A percentile compares a stretch with the other conserved stretches of the same genome.
Conservation (phyloP, 257 asterid genomes). For the Capsicum baccatum region DNA sequence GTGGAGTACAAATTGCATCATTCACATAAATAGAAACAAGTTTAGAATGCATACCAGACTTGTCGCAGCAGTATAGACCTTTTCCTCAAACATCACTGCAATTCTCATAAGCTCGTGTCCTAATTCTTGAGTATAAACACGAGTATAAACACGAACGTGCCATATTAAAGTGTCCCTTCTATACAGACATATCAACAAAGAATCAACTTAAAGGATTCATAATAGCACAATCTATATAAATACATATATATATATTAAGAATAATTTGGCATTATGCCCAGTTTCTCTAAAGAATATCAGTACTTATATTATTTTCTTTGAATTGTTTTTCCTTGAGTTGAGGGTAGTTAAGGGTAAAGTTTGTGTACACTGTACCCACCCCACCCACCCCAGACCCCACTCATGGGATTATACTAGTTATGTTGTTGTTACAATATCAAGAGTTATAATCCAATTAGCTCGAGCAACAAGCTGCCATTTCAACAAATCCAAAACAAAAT, state of each 20-base stretch:
- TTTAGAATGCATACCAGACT: conserved; percentile 54
- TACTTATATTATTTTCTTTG: no score
- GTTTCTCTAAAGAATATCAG: no score
- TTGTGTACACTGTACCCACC: no score
- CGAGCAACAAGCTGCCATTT: background rate
- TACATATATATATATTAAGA: no score
- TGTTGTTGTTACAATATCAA: background rate
- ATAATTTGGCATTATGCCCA: no score
- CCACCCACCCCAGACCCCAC: no score
- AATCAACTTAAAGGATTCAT: background rate
- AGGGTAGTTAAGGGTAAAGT: no score
- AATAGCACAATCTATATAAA: conserved; percentile 19
- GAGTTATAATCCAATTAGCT: background rate
- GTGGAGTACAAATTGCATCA: background rate
- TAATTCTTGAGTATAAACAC: conserved; percentile 40
- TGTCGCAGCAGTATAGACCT: conserved; percentile 62
- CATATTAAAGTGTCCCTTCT: conserved; percentile 80
- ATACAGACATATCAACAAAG: conserved; percentile 19
- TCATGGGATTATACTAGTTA: no score
- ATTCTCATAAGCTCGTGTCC: conserved; percentile 66
- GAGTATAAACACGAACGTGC: conserved; percentile 56
- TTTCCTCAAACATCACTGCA: conserved; percentile 82
- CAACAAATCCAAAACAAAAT: background rate
- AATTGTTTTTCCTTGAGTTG: no score
- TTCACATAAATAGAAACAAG: background rate